Conservation (phyloP, 2,329 filamentous ascomycete genomes). For the Fusarium annulatum region DNA sequence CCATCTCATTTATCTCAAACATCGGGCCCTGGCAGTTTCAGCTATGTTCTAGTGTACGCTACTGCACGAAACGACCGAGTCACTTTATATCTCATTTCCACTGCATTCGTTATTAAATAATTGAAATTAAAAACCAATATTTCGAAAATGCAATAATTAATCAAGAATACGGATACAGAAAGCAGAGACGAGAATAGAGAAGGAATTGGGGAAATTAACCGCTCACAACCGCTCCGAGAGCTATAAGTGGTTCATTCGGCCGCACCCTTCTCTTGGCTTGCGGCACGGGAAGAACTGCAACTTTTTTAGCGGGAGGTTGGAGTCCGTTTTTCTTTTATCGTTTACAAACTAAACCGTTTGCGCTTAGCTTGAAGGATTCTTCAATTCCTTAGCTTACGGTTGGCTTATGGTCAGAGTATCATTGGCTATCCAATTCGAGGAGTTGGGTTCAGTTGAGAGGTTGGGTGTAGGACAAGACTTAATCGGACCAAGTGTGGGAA, state of each 20-base stretch:
- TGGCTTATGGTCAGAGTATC: slow-evolving; percentile 8
- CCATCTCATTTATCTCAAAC: slow-evolving; percentile 23
- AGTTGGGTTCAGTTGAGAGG: not conserved
- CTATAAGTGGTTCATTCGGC: slow-evolving; percentile 23
- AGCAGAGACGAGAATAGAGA: not conserved
- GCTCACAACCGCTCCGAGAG: slow-evolving; percentile 29
- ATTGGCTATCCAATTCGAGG: slow-evolving; percentile 11
- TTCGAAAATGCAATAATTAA: not conserved
- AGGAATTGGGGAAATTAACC: slow-evolving; percentile 18
- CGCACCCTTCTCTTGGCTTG: slow-evolving; percentile 23
- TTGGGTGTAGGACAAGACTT: slow-evolving; percentile 5
- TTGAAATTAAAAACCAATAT: not conserved
- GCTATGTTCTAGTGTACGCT: slow-evolving; percentile 22
- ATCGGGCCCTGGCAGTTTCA: slow-evolving; percentile 25
- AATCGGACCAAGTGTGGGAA: not conserved
- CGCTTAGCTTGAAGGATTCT: slow-evolving; percentile 10
- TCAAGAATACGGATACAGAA: not conserved
- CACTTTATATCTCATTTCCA: slow-evolving; percentile 33
- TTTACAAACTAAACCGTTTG: not conserved
- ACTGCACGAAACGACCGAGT: slow-evolving; percentile 28
- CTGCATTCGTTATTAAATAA: not conserved
- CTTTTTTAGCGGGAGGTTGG: not conserved
- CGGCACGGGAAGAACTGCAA: slow-evolving; percentile 25
- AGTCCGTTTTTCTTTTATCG: not conserved
- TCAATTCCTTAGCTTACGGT: slow-evolving; percentile 6